Evolutionary conservation across 257 asterid genomes (phyloP).

Genomic region (Ocimum tenuiflorum): DNA sequence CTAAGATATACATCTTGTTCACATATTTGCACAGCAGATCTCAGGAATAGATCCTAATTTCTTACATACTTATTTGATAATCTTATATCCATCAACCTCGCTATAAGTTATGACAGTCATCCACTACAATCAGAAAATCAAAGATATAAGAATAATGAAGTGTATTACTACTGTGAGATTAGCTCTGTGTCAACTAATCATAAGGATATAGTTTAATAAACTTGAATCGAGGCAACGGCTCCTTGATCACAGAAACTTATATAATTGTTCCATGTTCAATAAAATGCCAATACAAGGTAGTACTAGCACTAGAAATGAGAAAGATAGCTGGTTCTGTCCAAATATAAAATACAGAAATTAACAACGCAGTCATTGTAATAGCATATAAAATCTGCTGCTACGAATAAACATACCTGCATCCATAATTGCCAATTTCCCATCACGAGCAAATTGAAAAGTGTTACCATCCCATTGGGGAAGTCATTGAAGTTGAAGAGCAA

Average conservation of each 20-base stretch:
- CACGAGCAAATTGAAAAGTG: conserved; percentile 91
- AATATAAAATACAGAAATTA: background rate
- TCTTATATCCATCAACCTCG: background rate
- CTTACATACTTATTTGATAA: background rate
- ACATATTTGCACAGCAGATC: background rate
- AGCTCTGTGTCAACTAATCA: background rate
- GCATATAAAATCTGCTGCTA: background rate
- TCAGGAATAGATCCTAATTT: background rate
- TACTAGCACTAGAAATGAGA: too few species aligned
- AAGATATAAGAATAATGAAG: background rate
- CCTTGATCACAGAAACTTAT: background rate
- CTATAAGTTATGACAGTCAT: background rate
- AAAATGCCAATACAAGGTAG: background rate
- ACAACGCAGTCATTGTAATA: background rate
- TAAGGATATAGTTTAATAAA: background rate
- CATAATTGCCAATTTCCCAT: conserved; percentile 96
- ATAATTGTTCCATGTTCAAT: background rate
- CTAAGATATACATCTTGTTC: background rate
- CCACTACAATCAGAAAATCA: background rate
- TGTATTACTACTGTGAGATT: background rate
- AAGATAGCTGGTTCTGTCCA: background rate
- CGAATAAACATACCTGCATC: conserved; percentile 67
- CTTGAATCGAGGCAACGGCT: background rate
- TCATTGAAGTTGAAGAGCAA: conserved; percentile 97
- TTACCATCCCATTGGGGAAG: conserved; percentile 93